A percentile compares a stretch with the other conserved stretches of the same genome.
phyloP scores from a whole-genome alignment of 192 early-diverging fungal genomes.

The Linnemannia hyalina region DNA sequence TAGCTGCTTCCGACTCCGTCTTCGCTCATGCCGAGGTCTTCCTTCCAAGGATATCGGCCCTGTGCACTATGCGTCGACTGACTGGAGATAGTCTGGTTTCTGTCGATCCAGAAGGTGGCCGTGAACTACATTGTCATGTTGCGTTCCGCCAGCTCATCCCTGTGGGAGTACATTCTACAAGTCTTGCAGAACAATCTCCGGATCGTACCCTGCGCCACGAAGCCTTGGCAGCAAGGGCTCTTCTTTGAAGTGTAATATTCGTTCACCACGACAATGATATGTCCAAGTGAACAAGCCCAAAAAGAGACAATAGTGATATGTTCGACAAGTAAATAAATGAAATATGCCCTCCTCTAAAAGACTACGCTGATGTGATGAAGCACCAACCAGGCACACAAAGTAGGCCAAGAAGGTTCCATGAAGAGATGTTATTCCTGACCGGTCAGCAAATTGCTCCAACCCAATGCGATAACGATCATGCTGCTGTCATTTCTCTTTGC shows the following conservation, averaged over 20 bases:
- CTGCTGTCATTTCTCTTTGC: neutral
- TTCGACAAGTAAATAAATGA: neutral
- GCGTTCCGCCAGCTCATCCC: neutral
- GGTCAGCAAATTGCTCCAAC: neutral
- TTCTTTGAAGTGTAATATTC: conserved; percentile 16
- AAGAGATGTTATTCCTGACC: neutral
- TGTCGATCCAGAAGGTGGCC: neutral
- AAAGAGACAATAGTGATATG: neutral
- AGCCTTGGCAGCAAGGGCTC: neutral
- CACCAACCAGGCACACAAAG: neutral
- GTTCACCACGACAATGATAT: neutral
- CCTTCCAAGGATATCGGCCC: neutral
- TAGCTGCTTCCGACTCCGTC: too few species aligned
- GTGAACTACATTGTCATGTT: conserved; percentile 9
- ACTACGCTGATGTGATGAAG: neutral
- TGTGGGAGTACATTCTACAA: neutral
- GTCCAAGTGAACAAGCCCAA: neutral
- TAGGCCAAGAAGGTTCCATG: neutral
- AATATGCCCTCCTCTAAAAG: neutral
- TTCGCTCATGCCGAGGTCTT: neutral
- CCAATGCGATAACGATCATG: neutral
- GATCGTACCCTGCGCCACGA: neutral
- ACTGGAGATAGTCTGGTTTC: neutral
- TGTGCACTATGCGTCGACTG: neutral
- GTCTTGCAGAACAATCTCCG: neutral